phyloP scores from a whole-genome alignment of 176 grass and related monocot genomes.

The Bothriochloa decipiens region DNA sequence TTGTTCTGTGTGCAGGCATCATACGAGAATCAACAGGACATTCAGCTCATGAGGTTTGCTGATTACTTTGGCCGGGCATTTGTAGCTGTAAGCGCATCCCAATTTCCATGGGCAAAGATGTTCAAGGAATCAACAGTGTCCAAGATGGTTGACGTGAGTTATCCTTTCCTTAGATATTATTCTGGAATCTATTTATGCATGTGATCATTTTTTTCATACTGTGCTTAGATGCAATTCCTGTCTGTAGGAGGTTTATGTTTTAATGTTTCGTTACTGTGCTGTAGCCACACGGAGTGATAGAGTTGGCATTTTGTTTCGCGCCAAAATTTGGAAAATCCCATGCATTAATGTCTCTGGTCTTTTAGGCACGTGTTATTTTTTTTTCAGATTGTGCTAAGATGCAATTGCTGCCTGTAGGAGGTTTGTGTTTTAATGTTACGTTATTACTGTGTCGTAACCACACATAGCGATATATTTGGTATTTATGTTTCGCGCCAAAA shows the following conservation, averaged over 20 bases:
- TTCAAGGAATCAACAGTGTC: constrained; percentile 89
- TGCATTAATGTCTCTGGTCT: not conserved
- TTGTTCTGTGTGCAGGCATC: constrained; percentile 56
- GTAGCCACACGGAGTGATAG: not conserved
- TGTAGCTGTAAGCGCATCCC: constrained; percentile 60
- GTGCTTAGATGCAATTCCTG: not conserved
- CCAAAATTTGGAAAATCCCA: not conserved
- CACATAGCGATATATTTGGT: not conserved
- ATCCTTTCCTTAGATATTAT: not conserved
- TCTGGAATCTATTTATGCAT: not conserved
- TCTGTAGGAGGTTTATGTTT: not conserved
- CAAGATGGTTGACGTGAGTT: constrained; percentile 86
- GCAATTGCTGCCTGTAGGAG: not conserved
- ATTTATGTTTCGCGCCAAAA: not conserved
- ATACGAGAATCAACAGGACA: constrained; percentile 82
- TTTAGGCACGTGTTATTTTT: constrained; percentile 1
- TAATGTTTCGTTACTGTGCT: not conserved
- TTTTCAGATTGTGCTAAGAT: not conserved
- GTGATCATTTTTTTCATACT: not conserved
- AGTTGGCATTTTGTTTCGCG: not conserved
- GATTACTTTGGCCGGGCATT: constrained; percentile 92
- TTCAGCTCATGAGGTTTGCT: constrained; percentile 97
- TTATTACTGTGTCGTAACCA: not conserved
- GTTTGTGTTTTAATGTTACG: not conserved
- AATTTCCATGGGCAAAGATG: constrained; percentile 95